Evolutionary conservation across 371 early-diverging fungal genomes (phyloP).

Genomic region (Lichtheimia ornata): DNA sequence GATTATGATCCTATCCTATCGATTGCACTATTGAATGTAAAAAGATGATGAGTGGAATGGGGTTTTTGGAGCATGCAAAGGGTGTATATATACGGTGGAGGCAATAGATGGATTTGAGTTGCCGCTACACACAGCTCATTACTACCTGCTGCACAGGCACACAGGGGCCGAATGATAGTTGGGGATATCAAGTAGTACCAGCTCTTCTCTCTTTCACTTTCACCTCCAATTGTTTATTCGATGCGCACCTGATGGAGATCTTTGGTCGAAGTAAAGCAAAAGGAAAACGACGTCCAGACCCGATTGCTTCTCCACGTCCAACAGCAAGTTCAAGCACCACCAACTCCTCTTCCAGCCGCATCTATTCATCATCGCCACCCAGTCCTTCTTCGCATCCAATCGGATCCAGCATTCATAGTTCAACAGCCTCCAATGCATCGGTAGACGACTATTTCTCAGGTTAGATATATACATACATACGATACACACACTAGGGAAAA

Average conservation of each 20-base stretch:
- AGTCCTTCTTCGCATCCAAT: constrained; percentile 7
- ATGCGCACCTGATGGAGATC: constrained; percentile 20
- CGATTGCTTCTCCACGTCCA: constrained; percentile 10
- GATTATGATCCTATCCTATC: too few relatives aligned
- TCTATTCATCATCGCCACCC: constrained; percentile 15
- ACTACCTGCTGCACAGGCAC: too few relatives aligned
- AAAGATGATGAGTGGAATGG: too few relatives aligned
- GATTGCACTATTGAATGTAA: too few relatives aligned
- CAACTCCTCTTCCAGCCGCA: neutral
- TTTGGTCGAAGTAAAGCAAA: constrained; percentile 31
- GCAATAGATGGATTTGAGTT: too few relatives aligned
- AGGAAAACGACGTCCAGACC: constrained; percentile 28
- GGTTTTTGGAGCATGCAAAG: too few relatives aligned
- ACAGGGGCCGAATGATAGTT: too few relatives aligned
- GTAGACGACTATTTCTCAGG: constrained; percentile 21
- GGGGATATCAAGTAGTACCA: neutral
- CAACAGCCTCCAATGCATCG: constrained; percentile 14
- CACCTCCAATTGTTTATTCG: constrained; percentile 1
- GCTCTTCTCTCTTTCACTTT: constrained; percentile 7
- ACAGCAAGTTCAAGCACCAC: constrained; percentile 9
- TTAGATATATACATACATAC: neutral
- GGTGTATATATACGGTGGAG: too few relatives aligned
- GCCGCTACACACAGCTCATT: too few relatives aligned
- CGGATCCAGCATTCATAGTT: constrained; percentile 9
- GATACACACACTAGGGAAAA: neutral